Evolutionary conservation across 139 green algal species (phyloP), one percentile per base, ranked within the genome.

Genomic region (Haematococcus sp.): DNA sequence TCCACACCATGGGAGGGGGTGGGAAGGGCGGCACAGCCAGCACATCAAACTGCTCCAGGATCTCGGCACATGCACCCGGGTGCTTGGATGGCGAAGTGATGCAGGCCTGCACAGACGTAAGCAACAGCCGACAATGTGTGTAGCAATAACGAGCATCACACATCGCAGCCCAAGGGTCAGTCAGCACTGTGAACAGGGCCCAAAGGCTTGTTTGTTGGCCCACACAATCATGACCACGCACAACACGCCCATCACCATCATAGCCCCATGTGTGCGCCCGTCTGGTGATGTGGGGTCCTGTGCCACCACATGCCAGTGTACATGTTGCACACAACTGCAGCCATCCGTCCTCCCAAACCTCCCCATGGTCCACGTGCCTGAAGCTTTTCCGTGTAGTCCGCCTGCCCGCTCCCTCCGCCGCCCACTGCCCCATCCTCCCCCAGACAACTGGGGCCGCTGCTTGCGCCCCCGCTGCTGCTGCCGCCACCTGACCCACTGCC

Each of bases 11-110:
- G 61, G n/a, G 61, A 16, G 61, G 27, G 4, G 58, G 27, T 4
- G 58, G 58, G 17, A 34, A 35, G 58, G 58, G 58, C 27, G 58
- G 54, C 54, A 28, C 23, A 28, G 54, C 23, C 22, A 61, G 54
- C 54, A 28, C 54, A 61, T 61, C 54, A 61, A 61, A 61, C 54
- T 31, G 54, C 54, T 61, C 54, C 54, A 61, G 54, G 54, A 61
- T 61, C 4, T 61, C 54, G 7, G 54, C 54, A 4, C 58, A 65
- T 35, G 25, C 13, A 9, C 4, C 13, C 16, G n/a, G 11, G 4
- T 65, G 28, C 58, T 52, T 30, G 61, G 32, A 33, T 30, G 61
- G 22, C 13, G 61, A 68, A 31, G 33, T 27, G 61, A 32, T 32
- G 61, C 61, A 27, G 19, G 33, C 16, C 32, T 27, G 15, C 61